Percentiles rank a stretch among this genome's conserved stretches.
Conservation (phyloP, 768 basidiomycete genomes). For the Leccinum barrowsii region DNA sequence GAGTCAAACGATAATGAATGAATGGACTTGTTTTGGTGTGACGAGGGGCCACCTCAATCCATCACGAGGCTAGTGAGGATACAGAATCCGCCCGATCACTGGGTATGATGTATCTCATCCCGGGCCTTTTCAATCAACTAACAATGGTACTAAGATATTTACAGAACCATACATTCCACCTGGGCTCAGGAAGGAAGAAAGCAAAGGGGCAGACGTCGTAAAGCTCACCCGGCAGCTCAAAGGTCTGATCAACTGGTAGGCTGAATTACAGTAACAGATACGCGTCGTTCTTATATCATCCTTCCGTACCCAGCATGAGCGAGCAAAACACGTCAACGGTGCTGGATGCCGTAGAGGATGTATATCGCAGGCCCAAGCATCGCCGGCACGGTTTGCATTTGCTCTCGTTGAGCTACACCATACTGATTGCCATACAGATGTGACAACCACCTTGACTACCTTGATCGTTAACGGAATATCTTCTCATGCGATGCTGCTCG, state of each 20-base stretch:
- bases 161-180: conserved; percentile 74
- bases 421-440: conserved; percentile 48
- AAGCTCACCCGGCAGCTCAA: conserved; percentile 77
- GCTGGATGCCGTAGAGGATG: conserved; percentile 65
- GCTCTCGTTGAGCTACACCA: neutral
- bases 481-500: conserved; percentile 74
- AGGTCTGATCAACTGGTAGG: conserved; percentile 83
- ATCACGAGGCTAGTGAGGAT: neutral
- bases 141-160: neutral
- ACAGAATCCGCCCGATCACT: neutral
- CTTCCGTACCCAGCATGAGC: conserved; percentile 59
- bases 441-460: conserved; percentile 72
- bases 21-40: conserved; percentile 38
- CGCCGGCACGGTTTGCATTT: conserved; percentile 64
- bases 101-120: conserved; percentile 11
- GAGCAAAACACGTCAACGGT: conserved; percentile 85
- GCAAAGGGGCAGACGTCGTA: conserved; percentile 36
- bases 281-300: neutral
- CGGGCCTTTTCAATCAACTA: neutral
- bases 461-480: conserved; percentile 79
- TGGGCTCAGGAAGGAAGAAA: conserved; percentile 49
- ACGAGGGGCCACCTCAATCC: neutral
- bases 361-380: conserved; percentile 76
- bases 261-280: neutral
- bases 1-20: conserved; percentile 24